Base-by-base conservation (phyloP, 441 rosid species). In the Macaranga tanarius region DNA sequence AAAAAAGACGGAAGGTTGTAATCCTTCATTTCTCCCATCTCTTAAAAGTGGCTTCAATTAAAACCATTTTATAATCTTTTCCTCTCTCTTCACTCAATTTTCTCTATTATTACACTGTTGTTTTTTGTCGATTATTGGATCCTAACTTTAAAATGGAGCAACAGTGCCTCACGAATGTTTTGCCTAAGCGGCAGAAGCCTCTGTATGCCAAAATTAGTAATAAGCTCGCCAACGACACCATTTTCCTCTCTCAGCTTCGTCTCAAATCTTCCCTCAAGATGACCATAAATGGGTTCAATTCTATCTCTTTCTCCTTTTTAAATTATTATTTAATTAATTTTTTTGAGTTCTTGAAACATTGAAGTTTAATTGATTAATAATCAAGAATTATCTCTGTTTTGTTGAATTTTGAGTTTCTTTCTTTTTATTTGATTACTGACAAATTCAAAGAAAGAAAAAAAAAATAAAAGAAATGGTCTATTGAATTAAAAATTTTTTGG, bases 161-260 rank as follows among this genome's bases (percentile, higher is more conserved):
- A 28, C 1, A 28, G 3, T 1, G 31, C 1, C 82, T 89, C 83
- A 90, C 97, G 48, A 87, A 80, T 73, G 97, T 95, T 69, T 79
- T 92, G 59, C 99, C 98, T 54, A 90, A 91, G 76, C 84, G 97
- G 51, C 98, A 95, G 80, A 95, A 95, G 86, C 98, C 92, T 78
- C 92, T 95, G 54, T 95, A 89, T 76, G 97, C 97, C 8, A 92
- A 95, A 82, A 82, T 89, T 68, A 95, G 93, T 45, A 86, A 90
- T 74, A 92, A 87, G 77, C 95, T 92, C 73, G 82, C 98, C 65
- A 96, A 92, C 50, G 96, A 91, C 68, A 73, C 90, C 45, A 72
- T 88, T 63, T 70, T 95, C 72, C 90, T 95, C 79, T 90, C 91
- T 45, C 83, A 86, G 59, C 76, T 95, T 38, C 90, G 96, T 26